Conservation (phyloP, 2,329 filamentous ascomycete species). For the Stachybotrys chartarum region DNA sequence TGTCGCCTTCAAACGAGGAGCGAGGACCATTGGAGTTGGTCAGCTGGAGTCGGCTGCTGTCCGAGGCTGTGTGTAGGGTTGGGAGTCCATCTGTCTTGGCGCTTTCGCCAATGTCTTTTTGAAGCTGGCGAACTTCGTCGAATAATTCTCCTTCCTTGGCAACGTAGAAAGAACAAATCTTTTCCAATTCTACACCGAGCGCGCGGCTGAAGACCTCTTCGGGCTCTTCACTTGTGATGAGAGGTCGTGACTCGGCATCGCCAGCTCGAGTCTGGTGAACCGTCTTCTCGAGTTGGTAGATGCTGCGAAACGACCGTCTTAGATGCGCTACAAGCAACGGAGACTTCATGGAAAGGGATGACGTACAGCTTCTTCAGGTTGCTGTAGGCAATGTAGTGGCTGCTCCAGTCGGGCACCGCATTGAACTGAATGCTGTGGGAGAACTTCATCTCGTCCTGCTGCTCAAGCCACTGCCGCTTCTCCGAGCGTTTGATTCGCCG, state of each 20-base stretch:
- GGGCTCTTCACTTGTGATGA: constrained; percentile 67
- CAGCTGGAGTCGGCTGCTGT: constrained; percentile 15
- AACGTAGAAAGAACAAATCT: constrained; percentile 85
- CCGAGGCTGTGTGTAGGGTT: constrained; percentile 23
- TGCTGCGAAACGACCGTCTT: constrained; percentile 43
- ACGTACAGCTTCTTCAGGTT: constrained; percentile 96
- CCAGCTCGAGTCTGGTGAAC: constrained; percentile 54
- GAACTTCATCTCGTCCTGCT: constrained; percentile 94
- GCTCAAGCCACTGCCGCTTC: constrained; percentile 65
- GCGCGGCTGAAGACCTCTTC: constrained; percentile 76
- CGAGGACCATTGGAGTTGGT: constrained; percentile 31
- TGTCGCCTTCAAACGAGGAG: constrained; percentile 48
- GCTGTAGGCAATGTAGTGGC: constrained; percentile 95
- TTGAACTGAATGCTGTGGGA: constrained; percentile 99
- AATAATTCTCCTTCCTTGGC: constrained; percentile 84
- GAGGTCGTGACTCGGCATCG: constrained; percentile 78
- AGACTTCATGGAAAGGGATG: neutral
- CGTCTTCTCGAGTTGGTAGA: constrained; percentile 90
- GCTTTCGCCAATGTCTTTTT: constrained; percentile 64
- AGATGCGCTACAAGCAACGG: neutral
- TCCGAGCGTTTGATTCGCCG: constrained; percentile 41
- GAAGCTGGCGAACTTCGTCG: constrained; percentile 70
- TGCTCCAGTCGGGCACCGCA: constrained; percentile 98
- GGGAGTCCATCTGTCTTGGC: constrained; percentile 41
- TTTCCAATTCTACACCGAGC: constrained; percentile 84